These are phyloP conservation scores for Penicillium coffeae DNA, from an alignment of 495 filamentous ascomycete genomes.

Conservation along the genomic window DNA sequence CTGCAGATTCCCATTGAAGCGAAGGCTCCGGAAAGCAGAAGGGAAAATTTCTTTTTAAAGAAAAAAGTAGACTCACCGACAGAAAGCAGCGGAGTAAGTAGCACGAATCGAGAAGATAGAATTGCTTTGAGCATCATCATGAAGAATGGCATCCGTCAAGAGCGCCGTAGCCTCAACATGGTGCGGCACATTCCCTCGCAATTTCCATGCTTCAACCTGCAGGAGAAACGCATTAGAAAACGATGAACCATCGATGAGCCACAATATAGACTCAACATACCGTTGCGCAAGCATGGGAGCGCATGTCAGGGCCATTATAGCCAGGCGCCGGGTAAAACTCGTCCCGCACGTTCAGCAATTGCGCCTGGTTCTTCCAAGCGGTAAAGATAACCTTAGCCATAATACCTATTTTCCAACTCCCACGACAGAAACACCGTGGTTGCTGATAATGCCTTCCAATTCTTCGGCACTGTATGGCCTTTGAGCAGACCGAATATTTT, in stretches of 20 bases:
- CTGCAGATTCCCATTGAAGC: not conserved
- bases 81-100: conserved; percentile 58
- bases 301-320: conserved; percentile 35
- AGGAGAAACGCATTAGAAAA: conserved; percentile 1
- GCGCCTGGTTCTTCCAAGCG: conserved; percentile 65
- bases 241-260: not conserved
- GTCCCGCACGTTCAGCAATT: conserved; percentile 62
- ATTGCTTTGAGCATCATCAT: conserved; percentile 53
- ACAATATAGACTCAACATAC: conserved; percentile 24
- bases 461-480: conserved; percentile 1
- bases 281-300: conserved; percentile 42
- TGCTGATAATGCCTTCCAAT: not conserved
- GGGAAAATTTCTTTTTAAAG: too few relatives aligned
- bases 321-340: conserved; percentile 58
- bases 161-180: conserved; percentile 78
- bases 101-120: conserved; percentile 53
- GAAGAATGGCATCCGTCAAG: conserved; percentile 67
- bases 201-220: conserved; percentile 54
- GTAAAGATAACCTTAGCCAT: conserved; percentile 79
- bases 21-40: too few relatives aligned
- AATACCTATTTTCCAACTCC: not conserved
- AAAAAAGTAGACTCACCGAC: conserved; percentile 35
- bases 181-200: conserved; percentile 73
- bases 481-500: conserved; percentile 5
- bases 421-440: not conserved